Percentiles rank a stretch among this genome's conserved stretches.
These are phyloP conservation scores for Ascomycota sp. DNA, from an alignment of 2,329 filamentous ascomycete species.

Conservation along the genomic window DNA sequence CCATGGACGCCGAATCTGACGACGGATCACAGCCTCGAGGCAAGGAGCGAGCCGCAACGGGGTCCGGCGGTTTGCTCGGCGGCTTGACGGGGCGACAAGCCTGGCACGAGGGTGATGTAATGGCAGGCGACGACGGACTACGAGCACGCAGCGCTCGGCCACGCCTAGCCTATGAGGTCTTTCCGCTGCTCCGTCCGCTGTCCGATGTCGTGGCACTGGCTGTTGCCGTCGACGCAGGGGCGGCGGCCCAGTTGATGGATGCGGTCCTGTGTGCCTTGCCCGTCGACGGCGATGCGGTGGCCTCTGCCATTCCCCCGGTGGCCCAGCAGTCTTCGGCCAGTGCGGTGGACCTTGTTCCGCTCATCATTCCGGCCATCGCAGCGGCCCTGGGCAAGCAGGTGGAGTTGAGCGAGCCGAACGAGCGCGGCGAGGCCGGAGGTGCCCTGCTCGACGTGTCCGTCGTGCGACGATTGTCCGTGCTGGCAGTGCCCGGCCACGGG, in stretches of 20 bases:
- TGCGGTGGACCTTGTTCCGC: constrained; percentile 3
- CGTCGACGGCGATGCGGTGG: constrained; percentile 4
- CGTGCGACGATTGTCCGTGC: constrained; percentile 3
- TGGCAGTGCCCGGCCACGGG: not conserved
- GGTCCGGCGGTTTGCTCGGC: not conserved
- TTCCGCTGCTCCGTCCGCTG: constrained; percentile 5
- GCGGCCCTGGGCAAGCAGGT: constrained; percentile 3
- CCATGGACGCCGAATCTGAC: not conserved
- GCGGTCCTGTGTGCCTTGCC: constrained; percentile 5
- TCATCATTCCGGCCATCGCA: constrained; percentile 7
- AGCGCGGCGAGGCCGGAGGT: constrained; percentile 1
- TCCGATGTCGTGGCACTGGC: constrained; percentile 5
- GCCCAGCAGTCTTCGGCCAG: constrained; percentile 3
- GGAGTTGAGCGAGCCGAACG: constrained; percentile 1
- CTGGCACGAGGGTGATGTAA: not conserved
- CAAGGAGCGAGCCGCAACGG: too few species aligned
- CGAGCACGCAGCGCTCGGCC: not conserved
- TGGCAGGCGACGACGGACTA: not conserved
- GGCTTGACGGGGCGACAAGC: not conserved
- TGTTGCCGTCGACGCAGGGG: constrained; percentile 4
- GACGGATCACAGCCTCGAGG: not conserved
- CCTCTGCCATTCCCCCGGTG: constrained; percentile 4
- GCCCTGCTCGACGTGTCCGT: constrained; percentile 4
- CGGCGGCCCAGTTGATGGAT: constrained; percentile 6
- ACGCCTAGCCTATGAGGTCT: not conserved